Conservation (phyloP, 805 yeast genomes). For the Saccharomyces jurei region DNA sequence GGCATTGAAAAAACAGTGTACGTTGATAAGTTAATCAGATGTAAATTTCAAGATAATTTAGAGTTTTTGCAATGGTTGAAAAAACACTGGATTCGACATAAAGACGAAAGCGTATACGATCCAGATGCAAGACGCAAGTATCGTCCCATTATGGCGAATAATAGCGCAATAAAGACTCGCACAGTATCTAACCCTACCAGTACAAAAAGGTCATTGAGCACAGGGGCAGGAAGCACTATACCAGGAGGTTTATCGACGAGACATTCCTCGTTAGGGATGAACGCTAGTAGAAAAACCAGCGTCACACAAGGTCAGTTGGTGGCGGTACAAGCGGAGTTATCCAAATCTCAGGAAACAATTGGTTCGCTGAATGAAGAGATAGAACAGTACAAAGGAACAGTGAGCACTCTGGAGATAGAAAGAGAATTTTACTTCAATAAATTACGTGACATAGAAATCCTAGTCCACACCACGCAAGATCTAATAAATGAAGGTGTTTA, state of each 20-base stretch:
- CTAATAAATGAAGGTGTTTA: slow-evolving; percentile 38
- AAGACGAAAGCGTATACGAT: slow-evolving; percentile 64
- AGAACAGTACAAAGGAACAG: slow-evolving; percentile 48
- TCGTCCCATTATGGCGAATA: slow-evolving; percentile 14
- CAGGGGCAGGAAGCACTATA: neutral
- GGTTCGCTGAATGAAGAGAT: slow-evolving; percentile 36
- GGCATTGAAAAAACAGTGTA: slow-evolving; percentile 66
- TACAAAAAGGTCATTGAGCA: slow-evolving; percentile 7
- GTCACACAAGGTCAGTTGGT: slow-evolving; percentile 23
- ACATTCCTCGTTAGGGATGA: slow-evolving; percentile 13
- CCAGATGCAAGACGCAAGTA: slow-evolving; percentile 49
- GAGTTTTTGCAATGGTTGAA: slow-evolving; percentile 92
- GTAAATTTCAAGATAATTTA: slow-evolving; percentile 87
- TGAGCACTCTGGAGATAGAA: slow-evolving; percentile 68
- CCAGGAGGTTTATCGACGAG: slow-evolving; percentile 2
- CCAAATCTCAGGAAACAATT: slow-evolving; percentile 37
- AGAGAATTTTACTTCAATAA: slow-evolving; percentile 87
- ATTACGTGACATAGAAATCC: slow-evolving; percentile 77
- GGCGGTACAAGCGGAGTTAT: slow-evolving; percentile 38
- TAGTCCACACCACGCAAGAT: slow-evolving; percentile 58
- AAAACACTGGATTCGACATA: slow-evolving; percentile 70
- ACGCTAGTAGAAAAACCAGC: slow-evolving; percentile 17
- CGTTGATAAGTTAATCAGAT: slow-evolving; percentile 74
- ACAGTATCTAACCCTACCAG: slow-evolving; percentile 1
- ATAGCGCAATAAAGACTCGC: slow-evolving; percentile 1